A percentile compares a stretch with the other conserved stretches of the same genome.
These are phyloP conservation scores for Flaveria ramosissima DNA, from an alignment of 129 eudicot genomes.

Conservation along the genomic window DNA sequence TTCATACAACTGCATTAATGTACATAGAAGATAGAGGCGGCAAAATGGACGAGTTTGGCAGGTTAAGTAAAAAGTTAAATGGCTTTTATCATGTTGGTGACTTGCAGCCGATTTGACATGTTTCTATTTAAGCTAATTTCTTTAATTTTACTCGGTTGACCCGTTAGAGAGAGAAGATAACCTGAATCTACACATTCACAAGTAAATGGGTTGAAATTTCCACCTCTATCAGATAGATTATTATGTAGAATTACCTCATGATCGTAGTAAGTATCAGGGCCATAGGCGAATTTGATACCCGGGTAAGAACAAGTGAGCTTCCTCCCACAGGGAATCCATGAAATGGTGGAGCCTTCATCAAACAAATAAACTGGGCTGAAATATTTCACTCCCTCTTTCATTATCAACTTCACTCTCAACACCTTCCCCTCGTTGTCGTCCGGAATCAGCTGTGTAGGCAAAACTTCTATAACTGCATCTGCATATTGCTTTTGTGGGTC, in stretches of 20 bases:
- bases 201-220: not conserved
- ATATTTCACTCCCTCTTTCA: constrained; percentile 89
- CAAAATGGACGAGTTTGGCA: not conserved
- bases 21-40: not conserved
- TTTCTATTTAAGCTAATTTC: not conserved
- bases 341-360: constrained; percentile 93
- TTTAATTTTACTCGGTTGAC: not conserved
- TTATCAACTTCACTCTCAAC: constrained; percentile 84
- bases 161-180: not conserved
- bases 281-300: constrained; percentile 90
- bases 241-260: constrained; percentile 58
- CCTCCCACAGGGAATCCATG: constrained; percentile 98
- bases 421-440: constrained; percentile 91
- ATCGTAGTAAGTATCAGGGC: constrained; percentile 82
- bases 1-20: not conserved
- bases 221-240: not conserved
- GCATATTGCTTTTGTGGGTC: constrained; percentile 98
- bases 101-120: not conserved
- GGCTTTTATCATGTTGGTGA: not conserved
- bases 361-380: constrained; percentile 94
- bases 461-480: constrained; percentile 93
- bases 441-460: constrained; percentile 94
- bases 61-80: not conserved
- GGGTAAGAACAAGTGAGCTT: constrained; percentile 98
- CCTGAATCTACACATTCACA: not conserved